Evolutionary conservation across 768 basidiomycete species (phyloP), one percentile per base, ranked within the genome.

Genomic region (Lepiota venenata): DNA sequence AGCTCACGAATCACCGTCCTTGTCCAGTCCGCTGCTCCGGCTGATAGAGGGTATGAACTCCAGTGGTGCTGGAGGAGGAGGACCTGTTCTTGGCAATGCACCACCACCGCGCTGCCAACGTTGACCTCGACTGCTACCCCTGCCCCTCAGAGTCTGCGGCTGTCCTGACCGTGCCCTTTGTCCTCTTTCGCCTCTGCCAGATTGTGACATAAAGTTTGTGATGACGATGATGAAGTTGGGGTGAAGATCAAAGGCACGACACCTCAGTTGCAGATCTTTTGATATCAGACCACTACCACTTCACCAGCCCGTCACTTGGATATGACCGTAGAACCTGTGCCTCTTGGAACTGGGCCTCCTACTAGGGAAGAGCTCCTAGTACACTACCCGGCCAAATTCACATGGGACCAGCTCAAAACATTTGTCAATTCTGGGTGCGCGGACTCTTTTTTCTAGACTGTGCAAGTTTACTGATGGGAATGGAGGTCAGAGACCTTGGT

Each of bases 401-500:
- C 88, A 0, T 92, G 88, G 87, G 58, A 67, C 8, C 83, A 92
- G 64, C 70, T 92, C 22, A 91, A 84, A 70, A 78, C 82, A 3
- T 91, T 92, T 58, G 75, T 92, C 46, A 88, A 85, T 63, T 88
- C 89, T 53, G 89, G 89, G 88, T 88, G 65, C 40, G 74, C 48
- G n/a, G 22, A 44, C 35, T 38, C 18, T 57, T 49, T 25, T 37
- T 14, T 29, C 15, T 22, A 18, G 47, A 10, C 46, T 18, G 47
- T 41, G 48, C 37, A 22, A 18, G 12, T 52, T n/a, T 37, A 32
- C 43, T 51, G 15, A 48, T n/a, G 15, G 35, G 32, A n/a, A n/a
- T 40, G 10, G n/a, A 21, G 21, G 32, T 27, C 41, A 92, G 91
- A 38, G 89, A 93, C 63, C 80, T 94, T 42, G 89, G 88, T 2